Percentiles rank a stretch among this genome's conserved stretches.
Evolutionary conservation across 2,329 filamentous ascomycete species (phyloP).

Genomic region (Chrysosporium keratinophilum): DNA sequence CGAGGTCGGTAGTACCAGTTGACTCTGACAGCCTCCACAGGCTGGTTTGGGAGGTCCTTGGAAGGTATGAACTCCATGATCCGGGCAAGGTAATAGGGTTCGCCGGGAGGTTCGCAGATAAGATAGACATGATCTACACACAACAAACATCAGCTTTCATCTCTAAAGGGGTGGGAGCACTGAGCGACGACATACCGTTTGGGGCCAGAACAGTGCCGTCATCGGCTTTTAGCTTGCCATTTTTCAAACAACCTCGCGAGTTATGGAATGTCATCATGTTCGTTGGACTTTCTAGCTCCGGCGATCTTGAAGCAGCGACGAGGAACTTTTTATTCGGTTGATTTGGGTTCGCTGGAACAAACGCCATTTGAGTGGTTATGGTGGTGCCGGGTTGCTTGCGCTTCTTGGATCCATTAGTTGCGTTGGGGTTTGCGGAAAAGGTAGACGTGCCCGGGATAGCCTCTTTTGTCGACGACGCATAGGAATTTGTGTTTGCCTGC

Average conservation of each 20-base stretch:
- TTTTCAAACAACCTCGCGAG: conserved; percentile 55
- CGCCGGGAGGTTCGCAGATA: conserved; percentile 91
- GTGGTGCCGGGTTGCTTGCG: conserved; percentile 59
- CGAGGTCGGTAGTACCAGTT: conserved; percentile 98
- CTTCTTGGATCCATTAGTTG: conserved; percentile 56
- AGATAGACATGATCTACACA: conserved; percentile 74
- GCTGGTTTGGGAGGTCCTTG: conserved; percentile 60
- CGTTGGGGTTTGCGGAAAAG: conserved; percentile 43
- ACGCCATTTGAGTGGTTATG: conserved; percentile 27
- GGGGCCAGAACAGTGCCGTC: conserved; percentile 74
- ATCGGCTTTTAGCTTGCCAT: conserved; percentile 74
- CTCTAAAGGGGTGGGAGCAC: conserved; percentile 14
- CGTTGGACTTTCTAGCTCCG: conserved; percentile 44
- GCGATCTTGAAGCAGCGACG: conserved; percentile 22
- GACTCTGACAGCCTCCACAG: conserved; percentile 77
- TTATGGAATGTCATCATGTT: conserved; percentile 86
- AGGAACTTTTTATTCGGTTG: conserved; percentile 26
- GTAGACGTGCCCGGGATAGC: conserved; percentile 49
- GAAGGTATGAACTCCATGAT: conserved; percentile 96
- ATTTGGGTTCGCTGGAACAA: conserved; percentile 15
- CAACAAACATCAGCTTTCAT: conserved; percentile 14
- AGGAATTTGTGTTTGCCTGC: conserved; percentile 28
- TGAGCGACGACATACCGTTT: conserved; percentile 58
- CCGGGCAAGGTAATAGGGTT: conserved; percentile 93
- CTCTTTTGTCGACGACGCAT: conserved; percentile 31